A percentile compares a stretch with the other conserved stretches of the same genome.
phyloP scores from a whole-genome alignment of 2,329 filamentous ascomycete species.

The Apiospora malaysiana region DNA sequence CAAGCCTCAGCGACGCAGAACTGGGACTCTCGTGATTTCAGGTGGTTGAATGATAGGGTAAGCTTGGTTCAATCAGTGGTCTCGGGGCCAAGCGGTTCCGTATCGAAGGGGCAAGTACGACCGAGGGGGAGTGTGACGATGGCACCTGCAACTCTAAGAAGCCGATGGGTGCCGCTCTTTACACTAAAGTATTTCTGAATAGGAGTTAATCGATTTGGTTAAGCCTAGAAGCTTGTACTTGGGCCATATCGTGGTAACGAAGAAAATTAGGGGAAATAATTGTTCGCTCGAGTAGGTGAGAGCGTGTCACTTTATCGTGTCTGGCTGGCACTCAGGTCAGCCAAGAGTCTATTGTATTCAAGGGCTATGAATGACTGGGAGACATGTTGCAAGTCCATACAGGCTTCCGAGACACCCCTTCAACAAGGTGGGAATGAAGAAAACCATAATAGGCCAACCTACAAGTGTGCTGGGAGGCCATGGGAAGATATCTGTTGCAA shows the following conservation, averaged over 20 bases:
- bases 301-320: not conserved
- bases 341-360: not conserved
- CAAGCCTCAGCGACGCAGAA: not conserved
- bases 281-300: not conserved
- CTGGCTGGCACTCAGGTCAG: not conserved
- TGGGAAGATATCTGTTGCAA: conserved; percentile 5
- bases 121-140: conserved; percentile 11
- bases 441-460: not conserved
- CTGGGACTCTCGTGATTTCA: not conserved
- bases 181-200: not conserved
- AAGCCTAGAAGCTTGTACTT: conserved; percentile 9
- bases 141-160: not conserved
- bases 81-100: not conserved
- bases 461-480: not conserved
- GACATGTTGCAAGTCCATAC: conserved; percentile 14
- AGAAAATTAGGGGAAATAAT: not conserved
- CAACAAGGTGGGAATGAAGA: not conserved
- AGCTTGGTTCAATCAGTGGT: not conserved
- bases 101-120: not conserved
- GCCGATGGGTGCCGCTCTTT: not conserved
- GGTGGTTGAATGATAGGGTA: not conserved
- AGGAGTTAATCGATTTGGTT: not conserved
- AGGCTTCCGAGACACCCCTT: conserved; percentile 3
- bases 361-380: not conserved
- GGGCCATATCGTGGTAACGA: not conserved